Base-by-base conservation (phyloP, 78 protist species). In the Dictyostelium purpureum region DNA sequence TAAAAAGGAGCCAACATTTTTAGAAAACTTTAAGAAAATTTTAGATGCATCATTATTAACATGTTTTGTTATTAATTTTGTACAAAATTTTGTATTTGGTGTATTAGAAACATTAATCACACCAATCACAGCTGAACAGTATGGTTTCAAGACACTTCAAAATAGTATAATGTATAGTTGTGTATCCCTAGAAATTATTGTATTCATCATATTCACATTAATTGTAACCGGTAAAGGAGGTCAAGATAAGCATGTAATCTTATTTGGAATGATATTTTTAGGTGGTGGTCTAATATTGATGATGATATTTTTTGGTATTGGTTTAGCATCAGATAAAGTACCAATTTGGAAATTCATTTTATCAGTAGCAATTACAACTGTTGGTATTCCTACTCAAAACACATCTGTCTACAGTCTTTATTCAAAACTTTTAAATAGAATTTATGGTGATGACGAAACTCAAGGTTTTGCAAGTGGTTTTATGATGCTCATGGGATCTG, bases 351-450 rank as follows among this genome's bases (percentile, higher is more conserved):
- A 83, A 65, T 83, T 83, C 33, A 28, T 52, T 40, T 63, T 83
- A 12, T 33, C 81, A 1, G 90, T 83, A 26, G 80, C 65, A 12
- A 83, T 83, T 40, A 83, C 90, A 6, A 83, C 90, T 0, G 73
- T 83, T 35, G 90, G 90, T 70, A 83, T 83, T 10, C 90, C 90
- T 56, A 83, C 90, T 31, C 90, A 83, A 56, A 83, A 83, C 66
- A 83, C 90, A 2, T 70, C 80, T 0, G 77, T 83, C 45, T 83
- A 83, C 31, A 52, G 79, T 40, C 73, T 83, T 40, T 83, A 83
- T 28, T 83, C 90, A 4, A 83, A 83, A 42, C 31, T 83, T 6
- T 52, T 83, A 52, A 83, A 83, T 42, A n/a, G 90, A 14, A 56
- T 83, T 37, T 83, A 45, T 83, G 90, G 90, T 42, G 90, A 83